Percentiles rank a stretch among this genome's conserved stretches.
These are phyloP conservation scores for Capillidium heterosporum DNA, from an alignment of 371 early-diverging fungal species.

Conservation along the genomic window DNA sequence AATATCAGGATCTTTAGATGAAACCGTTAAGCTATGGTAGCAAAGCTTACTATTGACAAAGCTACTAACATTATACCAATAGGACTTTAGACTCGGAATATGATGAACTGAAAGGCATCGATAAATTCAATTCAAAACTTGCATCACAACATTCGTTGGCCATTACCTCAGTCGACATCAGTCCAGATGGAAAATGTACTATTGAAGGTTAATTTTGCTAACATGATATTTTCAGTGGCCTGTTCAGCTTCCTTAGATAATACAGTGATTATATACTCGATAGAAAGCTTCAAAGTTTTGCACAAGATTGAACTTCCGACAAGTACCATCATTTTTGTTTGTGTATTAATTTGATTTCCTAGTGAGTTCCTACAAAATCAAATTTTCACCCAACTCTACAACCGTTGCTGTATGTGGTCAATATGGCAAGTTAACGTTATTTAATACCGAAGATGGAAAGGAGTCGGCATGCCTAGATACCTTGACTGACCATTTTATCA, in stretches of 20 bases:
- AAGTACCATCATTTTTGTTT: neutral
- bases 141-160: neutral
- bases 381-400: neutral
- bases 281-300: neutral
- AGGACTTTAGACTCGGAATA: neutral
- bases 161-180: neutral
- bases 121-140: neutral
- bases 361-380: neutral
- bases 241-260: neutral
- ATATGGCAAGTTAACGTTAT: neutral
- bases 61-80: neutral
- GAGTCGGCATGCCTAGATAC: neutral
- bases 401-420: constrained; percentile 1
- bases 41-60: neutral
- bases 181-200: neutral
- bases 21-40: constrained; percentile 2
- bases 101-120: neutral
- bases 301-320: neutral
- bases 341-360: neutral
- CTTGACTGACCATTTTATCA: neutral
- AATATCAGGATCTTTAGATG: constrained; percentile 3
- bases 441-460: neutral
- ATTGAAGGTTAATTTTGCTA: neutral
- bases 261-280: neutral
- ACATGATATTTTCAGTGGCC: neutral